phyloP scores from a whole-genome alignment of 2,329 filamentous ascomycete species.

The Colletotrichum sp. region DNA sequence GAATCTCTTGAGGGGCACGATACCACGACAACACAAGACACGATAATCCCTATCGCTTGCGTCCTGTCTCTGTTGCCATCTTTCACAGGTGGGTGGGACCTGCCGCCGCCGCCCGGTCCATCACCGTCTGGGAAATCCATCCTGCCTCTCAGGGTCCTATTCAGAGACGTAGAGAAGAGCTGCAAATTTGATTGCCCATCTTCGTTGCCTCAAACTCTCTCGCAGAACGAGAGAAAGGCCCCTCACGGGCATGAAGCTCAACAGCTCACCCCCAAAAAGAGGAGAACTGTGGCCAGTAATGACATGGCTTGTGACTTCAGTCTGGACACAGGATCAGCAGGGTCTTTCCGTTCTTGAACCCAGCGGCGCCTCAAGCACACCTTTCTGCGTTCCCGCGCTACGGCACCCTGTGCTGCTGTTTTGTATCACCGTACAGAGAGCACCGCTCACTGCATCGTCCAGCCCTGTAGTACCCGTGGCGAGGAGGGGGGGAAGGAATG shows the following conservation, averaged over 20 bases:
- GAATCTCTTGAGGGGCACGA: background rate
- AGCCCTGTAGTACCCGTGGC: conserved; percentile 18
- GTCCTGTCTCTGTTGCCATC: background rate
- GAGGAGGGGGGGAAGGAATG: background rate
- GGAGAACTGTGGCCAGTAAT: conserved; percentile 10
- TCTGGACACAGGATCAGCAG: conserved; percentile 21
- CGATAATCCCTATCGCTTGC: conserved; percentile 13
- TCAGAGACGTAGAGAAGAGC: background rate
- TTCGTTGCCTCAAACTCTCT: background rate
- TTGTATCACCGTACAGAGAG: background rate
- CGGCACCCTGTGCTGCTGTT: background rate
- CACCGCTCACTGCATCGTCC: conserved; percentile 16
- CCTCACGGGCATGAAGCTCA: background rate
- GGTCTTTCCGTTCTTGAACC: conserved; percentile 21
- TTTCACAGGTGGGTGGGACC: background rate
- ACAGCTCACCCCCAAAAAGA: background rate
- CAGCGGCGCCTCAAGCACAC: background rate
- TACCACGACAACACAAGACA: background rate
- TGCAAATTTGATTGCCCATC: background rate
- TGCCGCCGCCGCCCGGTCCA: background rate
- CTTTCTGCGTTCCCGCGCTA: background rate
- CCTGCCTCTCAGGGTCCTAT: background rate
- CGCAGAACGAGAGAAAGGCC: background rate
- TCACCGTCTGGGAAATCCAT: background rate
- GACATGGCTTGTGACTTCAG: conserved; percentile 18